Base-by-base conservation (phyloP, 805 yeast genomes). In the Candida koratica region DNA sequence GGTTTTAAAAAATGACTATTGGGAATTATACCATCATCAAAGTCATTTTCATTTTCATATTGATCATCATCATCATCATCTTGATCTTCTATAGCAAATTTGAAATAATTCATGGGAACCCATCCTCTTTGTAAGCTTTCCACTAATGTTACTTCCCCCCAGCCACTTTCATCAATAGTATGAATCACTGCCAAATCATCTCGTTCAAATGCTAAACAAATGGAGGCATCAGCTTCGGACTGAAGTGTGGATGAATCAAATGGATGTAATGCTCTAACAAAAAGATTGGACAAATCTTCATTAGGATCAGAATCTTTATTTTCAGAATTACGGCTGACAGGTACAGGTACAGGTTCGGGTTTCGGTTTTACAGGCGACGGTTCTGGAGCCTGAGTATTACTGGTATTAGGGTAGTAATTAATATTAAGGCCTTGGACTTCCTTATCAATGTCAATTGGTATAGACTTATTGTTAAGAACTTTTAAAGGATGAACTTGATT, bases 91-190 rank as follows among this genome's bases (percentile, higher is more conserved):
- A 77, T 61, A 1, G 68, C 69, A 33, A 61, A 68, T 4, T 79
- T 61, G 49, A 84, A 84, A 58, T 81, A 84, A 52, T 84, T 84
- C 71, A 84, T 79, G 3, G 94, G 94, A 12, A 84, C 85, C 94
- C 94, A 84, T 12, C 94, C 94, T 43, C 87, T 61, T 47, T 71
- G 70, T 34, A 79, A 62, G 10, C 79, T 66, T 38, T 76, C 79
- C 6, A 84, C 58, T 25, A 83, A 51, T 0, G 89, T 84, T 2
- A 84, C 93, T 55, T 84, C 94, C 41, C 89, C 90, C 94, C 94
- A 84, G 0, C 93, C 94, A 14, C 87, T 79, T 37, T 80, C 81
- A 54, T 84, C 93, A 15, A 83, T 75, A 6, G 84, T 74, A 49
- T 83, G 88, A 4, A 84, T 84, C 56, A 83, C 84, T 0, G 86